Evolutionary conservation across 805 yeast species (phyloP), one percentile per base, ranked within the genome.

Genomic region (Zygotorulaspora chibaensis): DNA sequence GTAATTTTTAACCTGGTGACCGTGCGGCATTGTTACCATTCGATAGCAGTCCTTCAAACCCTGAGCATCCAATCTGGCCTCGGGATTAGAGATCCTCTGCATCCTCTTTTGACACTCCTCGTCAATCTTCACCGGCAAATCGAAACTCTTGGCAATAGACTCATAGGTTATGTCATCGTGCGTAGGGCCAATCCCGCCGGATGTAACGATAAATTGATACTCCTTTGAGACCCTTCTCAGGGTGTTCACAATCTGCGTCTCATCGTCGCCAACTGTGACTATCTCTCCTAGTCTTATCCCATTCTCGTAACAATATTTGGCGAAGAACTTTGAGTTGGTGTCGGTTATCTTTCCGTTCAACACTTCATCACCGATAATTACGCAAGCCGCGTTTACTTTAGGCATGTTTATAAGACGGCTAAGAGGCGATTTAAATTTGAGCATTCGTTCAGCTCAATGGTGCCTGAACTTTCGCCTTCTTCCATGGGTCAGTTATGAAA

Each of bases 121-220:
- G 61, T 88, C 83, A 13, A 82, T 59, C 36, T 61, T 63, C 47
- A 80, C 63, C 0, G 75, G 74, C 7, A 84, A 58, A 1, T 64
- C 64, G 52, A 72, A 87, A 7, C 85, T 84, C 52, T 74, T 75
- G 1, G 91, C 87, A n/a, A 88, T 62, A 1, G 86, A 72, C 42
- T 78, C 80, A 62, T 88, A 88, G 0, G 96, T 87, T 49, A 88
- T 83, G 61, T 88, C 96, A 60, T 88, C 96, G 56, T 87, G 95
- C 0, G 96, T 88, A 3, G 95, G 86, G 0, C 96, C 96, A 47
- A 88, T 86, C 0, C 79, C 75, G 5, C 76, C 76, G 2, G 71
- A 74, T 1, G 95, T 86, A 17, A 85, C 76, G 7, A 85, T 74
- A 36, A 86, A 74, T 57, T 84, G 88, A 54, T 79, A 81, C 36